phyloP scores from a whole-genome alignment of 2,329 filamentous ascomycete genomes.

The Trichophyton verrucosum region DNA sequence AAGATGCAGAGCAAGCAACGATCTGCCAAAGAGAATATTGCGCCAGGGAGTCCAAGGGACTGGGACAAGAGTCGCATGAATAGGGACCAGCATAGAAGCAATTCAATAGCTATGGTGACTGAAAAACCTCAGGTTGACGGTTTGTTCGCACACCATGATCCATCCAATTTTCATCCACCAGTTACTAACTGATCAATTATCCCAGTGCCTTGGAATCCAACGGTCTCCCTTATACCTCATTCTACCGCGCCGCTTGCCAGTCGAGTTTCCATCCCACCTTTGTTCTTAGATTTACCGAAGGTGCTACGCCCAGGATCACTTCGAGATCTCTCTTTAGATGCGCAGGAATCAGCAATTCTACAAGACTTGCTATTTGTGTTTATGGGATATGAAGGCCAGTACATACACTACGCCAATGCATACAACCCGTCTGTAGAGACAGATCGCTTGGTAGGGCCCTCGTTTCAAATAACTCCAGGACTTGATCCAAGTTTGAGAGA shows the following conservation, averaged over 20 bases:
- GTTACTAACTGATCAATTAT: not conserved
- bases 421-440: constrained; percentile 80
- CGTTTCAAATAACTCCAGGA: constrained; percentile 66
- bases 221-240: constrained; percentile 60
- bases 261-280: constrained; percentile 49
- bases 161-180: not conserved
- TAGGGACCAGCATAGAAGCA: constrained; percentile 15
- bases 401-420: constrained; percentile 70
- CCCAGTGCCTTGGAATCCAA: constrained; percentile 58
- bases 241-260: constrained; percentile 61
- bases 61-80: constrained; percentile 23
- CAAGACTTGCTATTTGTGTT: constrained; percentile 90
- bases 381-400: constrained; percentile 98
- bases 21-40: constrained; percentile 35
- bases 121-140: constrained; percentile 25
- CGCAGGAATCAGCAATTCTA: constrained; percentile 74
- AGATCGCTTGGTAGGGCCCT: constrained; percentile 70
- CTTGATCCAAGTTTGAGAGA: constrained; percentile 86
- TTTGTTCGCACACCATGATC: constrained; percentile 14
- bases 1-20: constrained; percentile 51
- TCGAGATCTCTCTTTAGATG: constrained; percentile 58
- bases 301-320: constrained; percentile 57
- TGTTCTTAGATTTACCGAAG: constrained; percentile 55
- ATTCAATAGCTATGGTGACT: constrained; percentile 19
- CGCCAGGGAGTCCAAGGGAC: constrained; percentile 24